Evolutionary conservation across 305 asterid genomes (phyloP).

Genomic region (Fraxinus dipetala): DNA sequence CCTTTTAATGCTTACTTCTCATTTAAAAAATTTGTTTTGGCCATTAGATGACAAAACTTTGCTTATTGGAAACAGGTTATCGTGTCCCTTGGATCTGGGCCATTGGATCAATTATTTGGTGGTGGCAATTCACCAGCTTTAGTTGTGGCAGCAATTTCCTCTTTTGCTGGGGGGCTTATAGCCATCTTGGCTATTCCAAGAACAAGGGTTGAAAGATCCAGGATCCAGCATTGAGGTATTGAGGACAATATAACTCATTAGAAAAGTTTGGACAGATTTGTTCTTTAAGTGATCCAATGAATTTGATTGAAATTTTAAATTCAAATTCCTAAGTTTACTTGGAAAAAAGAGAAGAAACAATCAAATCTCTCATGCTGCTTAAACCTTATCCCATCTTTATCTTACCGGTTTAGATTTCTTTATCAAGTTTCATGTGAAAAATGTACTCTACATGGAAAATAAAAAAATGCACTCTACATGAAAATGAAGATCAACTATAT

Average conservation of each 20-base stretch:
- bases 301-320: not conserved
- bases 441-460: not conserved
- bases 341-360: not conserved
- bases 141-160: constrained; percentile 56
- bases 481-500: constrained; percentile 5
- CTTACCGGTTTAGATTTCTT: not conserved
- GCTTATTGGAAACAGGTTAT: constrained; percentile 42
- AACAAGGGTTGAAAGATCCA: constrained; percentile 57
- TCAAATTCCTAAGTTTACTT: not conserved
- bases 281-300: not conserved
- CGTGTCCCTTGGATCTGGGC: constrained; percentile 79
- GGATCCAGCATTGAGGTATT: constrained; percentile 46
- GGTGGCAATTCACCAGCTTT: constrained; percentile 84
- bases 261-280: not conserved
- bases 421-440: not conserved
- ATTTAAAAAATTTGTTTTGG: constrained; percentile 4
- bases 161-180: constrained; percentile 60
- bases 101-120: constrained; percentile 82
- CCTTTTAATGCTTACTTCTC: constrained; percentile 1
- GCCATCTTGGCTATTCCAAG: constrained; percentile 83
- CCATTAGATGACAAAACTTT: constrained; percentile 4
- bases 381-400: not conserved
- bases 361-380: not conserved
- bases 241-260: not conserved
- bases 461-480: not conserved